Evolutionary conservation across 257 asterid genomes (phyloP).

Genomic region (Solanum gracilifrons): DNA sequence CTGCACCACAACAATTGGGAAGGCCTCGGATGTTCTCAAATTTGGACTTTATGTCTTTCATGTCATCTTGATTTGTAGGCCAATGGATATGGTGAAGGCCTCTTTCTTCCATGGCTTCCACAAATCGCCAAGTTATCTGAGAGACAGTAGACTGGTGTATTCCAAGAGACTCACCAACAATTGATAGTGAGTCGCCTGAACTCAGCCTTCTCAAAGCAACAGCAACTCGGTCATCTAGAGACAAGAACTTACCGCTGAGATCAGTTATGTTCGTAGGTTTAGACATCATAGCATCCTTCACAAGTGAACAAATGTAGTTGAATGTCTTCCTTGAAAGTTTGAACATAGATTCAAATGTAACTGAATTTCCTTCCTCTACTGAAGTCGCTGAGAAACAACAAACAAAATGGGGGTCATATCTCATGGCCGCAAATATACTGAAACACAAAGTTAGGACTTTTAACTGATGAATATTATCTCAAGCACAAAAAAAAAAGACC

Average conservation of each 20-base stretch:
- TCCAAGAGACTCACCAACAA: conserved; percentile 7
- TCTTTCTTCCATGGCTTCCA: conserved; percentile 15
- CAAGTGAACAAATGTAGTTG: conserved; percentile 14
- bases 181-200: conserved; percentile 7
- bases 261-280: not conserved
- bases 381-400: conserved; percentile 6
- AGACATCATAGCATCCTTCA: conserved; percentile 5
- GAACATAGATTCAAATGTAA: conserved; percentile 11
- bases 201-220: conserved; percentile 19
- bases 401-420: not conserved
- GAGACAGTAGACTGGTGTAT: conserved; percentile 3
- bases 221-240: conserved; percentile 16
- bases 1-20: conserved; percentile 19
- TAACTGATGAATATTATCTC: not conserved
- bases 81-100: conserved; percentile 7
- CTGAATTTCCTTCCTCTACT: not conserved
- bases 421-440: not conserved
- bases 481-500: not conserved
- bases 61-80: conserved; percentile 7
- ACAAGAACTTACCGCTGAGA: conserved; percentile 2
- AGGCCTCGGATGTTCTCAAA: conserved; percentile 18
- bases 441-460: not conserved
- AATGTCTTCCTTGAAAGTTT: conserved; percentile 21
- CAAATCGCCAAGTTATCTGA: conserved; percentile 17
- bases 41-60: conserved; percentile 1